phyloP scores from a whole-genome alignment of 2,329 filamentous ascomycete species.

The Nigrospora sphaerica region DNA sequence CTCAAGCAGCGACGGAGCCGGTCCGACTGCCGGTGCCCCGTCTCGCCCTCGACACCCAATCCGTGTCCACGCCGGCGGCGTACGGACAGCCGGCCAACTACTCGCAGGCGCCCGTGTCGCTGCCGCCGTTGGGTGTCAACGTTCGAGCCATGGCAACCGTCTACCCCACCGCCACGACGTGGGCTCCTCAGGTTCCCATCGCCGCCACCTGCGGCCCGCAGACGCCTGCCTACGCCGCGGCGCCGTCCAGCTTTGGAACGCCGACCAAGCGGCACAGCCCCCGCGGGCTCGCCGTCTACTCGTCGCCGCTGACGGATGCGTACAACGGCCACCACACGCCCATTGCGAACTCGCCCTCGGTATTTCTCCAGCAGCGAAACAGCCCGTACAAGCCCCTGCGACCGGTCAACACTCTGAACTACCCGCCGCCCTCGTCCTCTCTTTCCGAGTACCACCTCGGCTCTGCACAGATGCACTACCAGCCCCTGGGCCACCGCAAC shows the following conservation, averaged over 20 bases:
- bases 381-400: conserved; percentile 92
- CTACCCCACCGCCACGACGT: conserved; percentile 48
- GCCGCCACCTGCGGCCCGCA: conserved; percentile 23
- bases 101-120: conserved; percentile 41
- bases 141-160: conserved; percentile 70
- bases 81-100: conserved; percentile 32
- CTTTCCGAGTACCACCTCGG: conserved; percentile 66
- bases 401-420: conserved; percentile 82
- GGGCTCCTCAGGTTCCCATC: conserved; percentile 27
- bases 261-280: conserved; percentile 48
- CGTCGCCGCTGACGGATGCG: conserved; percentile 62
- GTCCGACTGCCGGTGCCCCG: conserved; percentile 62
- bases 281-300: conserved; percentile 47
- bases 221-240: conserved; percentile 19
- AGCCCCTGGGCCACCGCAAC: conserved; percentile 64
- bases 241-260: conserved; percentile 35
- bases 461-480: conserved; percentile 75
- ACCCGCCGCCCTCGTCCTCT: conserved; percentile 74
- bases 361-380: conserved; percentile 79
- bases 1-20: conserved; percentile 17
- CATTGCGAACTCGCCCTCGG: conserved; percentile 74
- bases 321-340: conserved; percentile 55
- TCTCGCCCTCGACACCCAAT: conserved; percentile 54
- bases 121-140: conserved; percentile 55
- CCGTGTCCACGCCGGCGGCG: conserved; percentile 10